phyloP scores from a whole-genome alignment of 305 asterid genomes.

The Fraxinus dipetala region DNA sequence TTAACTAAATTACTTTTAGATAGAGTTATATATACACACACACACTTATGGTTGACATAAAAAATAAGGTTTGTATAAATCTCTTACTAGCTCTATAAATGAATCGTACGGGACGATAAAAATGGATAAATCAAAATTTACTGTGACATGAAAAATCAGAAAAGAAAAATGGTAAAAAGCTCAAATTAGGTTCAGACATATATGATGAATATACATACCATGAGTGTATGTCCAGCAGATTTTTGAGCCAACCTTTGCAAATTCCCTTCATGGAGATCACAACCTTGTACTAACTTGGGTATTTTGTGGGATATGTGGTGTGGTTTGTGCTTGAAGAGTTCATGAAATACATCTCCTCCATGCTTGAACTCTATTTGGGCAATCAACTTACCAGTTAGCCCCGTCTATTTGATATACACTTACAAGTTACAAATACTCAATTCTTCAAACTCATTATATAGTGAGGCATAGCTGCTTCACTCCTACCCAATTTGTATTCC shows the following conservation, averaged over 20 bases:
- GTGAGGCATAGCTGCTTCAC: not conserved
- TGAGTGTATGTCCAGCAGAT: conserved; percentile 37
- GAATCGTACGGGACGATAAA: not conserved
- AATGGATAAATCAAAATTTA: not conserved
- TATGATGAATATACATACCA: conserved; percentile 5
- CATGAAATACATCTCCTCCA: conserved; percentile 38
- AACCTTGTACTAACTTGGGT: conserved; percentile 30
- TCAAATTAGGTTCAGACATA: not conserved
- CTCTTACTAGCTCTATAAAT: not conserved
- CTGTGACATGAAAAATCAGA: not conserved
- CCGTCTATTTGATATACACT: not conserved
- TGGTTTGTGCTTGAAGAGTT: conserved; percentile 28
- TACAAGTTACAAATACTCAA: not conserved
- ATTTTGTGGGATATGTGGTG: conserved; percentile 25
- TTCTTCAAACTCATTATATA: not conserved
- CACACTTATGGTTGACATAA: too few relatives aligned
- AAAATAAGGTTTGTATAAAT: not conserved
- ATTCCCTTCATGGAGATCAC: conserved; percentile 36
- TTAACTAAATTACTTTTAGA: too few relatives aligned
- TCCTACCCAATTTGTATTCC: not conserved
- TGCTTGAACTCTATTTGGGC: conserved; percentile 36
- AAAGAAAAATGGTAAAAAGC: not conserved
- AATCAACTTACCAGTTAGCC: conserved; percentile 27
- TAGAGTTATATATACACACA: too few relatives aligned
- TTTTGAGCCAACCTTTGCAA: conserved; percentile 30